These are phyloP conservation scores for Debaryomyces castellii DNA, from an alignment of 805 yeast species.

Conservation along the genomic window DNA sequence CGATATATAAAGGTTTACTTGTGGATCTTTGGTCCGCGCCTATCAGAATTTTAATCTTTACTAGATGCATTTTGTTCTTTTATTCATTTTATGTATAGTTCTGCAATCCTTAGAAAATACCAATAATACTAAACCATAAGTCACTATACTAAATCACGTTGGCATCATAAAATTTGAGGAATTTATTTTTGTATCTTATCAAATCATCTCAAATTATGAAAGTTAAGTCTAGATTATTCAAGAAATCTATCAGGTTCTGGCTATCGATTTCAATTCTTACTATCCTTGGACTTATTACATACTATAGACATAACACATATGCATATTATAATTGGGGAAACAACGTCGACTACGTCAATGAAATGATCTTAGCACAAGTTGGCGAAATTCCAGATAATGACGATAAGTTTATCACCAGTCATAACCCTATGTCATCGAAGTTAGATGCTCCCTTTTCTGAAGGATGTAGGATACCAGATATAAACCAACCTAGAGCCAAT, in stretches of 20 bases:
- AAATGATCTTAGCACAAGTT: not conserved
- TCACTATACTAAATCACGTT: too few species aligned
- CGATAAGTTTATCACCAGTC: not conserved
- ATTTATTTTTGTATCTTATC: not conserved
- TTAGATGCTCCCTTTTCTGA: conserved; percentile 45
- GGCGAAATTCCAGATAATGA: not conserved
- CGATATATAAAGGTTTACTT: too few species aligned
- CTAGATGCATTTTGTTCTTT: too few species aligned
- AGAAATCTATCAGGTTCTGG: not conserved
- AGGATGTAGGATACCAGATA: conserved; percentile 55
- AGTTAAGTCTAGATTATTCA: not conserved
- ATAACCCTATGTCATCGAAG: conserved; percentile 8
- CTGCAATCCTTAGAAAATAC: too few species aligned
- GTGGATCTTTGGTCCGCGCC: not conserved
- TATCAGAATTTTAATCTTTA: not conserved
- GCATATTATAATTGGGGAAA: not conserved
- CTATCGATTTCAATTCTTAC: not conserved
- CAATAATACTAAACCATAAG: too few species aligned
- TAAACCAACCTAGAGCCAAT: conserved; percentile 52
- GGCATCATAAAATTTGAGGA: too few species aligned
- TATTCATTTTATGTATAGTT: too few species aligned
- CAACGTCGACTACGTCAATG: not conserved
- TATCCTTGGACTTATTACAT: not conserved
- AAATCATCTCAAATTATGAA: not conserved
- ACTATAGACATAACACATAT: not conserved